Evolutionary conservation across 805 yeast species (phyloP).

Genomic region (Starmera dryadoides): DNA sequence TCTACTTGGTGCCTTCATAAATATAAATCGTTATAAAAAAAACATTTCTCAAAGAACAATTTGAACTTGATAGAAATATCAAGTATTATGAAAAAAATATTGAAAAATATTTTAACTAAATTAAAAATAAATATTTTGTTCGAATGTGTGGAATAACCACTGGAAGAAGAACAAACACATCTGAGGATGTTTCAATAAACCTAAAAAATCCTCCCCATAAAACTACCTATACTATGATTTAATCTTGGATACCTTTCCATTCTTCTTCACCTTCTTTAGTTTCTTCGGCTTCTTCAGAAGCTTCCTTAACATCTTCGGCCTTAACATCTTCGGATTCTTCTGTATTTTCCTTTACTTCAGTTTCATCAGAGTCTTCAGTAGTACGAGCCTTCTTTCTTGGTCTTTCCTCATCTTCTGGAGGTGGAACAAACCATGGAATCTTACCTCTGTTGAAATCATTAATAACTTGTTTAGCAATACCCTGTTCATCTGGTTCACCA

Average conservation of each 20-base stretch:
- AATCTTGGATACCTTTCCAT: constrained; percentile 4
- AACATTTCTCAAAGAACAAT: too few species aligned
- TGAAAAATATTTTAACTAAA: too few species aligned
- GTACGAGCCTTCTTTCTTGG: constrained; percentile 21
- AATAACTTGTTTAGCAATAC: constrained; percentile 83
- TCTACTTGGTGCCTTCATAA: too few species aligned
- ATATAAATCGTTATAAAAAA: too few species aligned
- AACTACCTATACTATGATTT: background rate
- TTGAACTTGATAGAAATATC: too few species aligned
- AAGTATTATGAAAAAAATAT: too few species aligned
- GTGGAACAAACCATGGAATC: constrained; percentile 96
- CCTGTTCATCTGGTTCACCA: constrained; percentile 95
- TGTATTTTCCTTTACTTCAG: constrained; percentile 1
- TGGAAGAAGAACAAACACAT: too few species aligned
- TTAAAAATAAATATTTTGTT: too few species aligned
- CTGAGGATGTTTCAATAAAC: too few species aligned
- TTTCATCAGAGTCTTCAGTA: constrained; percentile 16
- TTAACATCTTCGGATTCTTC: constrained; percentile 6
- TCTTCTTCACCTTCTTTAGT: constrained; percentile 2
- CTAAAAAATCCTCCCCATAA: too few species aligned
- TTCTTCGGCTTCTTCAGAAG: background rate
- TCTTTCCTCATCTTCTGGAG: constrained; percentile 65
- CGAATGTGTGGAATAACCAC: too few species aligned
- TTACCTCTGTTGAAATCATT: constrained; percentile 96
- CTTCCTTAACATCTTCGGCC: constrained; percentile 3